Evolutionary conservation across 148 eudicot genomes (phyloP), one percentile per base, ranked within the genome.

Genomic region (Vaccinium vitisidaea): DNA sequence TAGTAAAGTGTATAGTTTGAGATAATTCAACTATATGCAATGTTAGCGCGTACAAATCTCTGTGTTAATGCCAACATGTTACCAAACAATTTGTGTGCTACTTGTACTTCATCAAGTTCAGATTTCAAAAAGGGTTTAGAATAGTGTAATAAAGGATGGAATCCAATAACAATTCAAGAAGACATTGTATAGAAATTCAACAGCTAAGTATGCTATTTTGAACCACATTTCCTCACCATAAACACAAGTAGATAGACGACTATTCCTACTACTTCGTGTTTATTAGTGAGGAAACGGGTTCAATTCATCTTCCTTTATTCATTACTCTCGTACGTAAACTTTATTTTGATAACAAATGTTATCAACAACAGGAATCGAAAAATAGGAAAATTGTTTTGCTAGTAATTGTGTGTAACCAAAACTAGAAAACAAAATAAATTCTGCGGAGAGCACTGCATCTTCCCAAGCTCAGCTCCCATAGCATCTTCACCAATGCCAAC

Each of bases 401-500:
- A 39, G 43, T 39, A 43, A 27, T 27, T 74, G 43, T 39, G 23
- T 74, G 13, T 16, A 74, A 6, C 3, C n/a, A 36, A 73, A 73
- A 73, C n/a, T 32, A 36, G 76, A 3, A 21, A 46, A 46, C 2
- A 73, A 74, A 39, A 49, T 39, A 43, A 23, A 46, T 19, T n/a
- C 8, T 8, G 16, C 14, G 49, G 32, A 55, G n/a, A 79, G 48
- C 65, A 79, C 81, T 79, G 80, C 58, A n/a, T 50, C 59, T 77
- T 77, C 56, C 80, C 54, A 55, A 55, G 39, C 36, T 7, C 32
- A 73, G 77, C 43, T 74, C 77, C 77, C 4, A 5, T 50, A 15
- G 36, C 74, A 27, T 27, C 65, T 8, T 79, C 71, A 80, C 13
- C 23, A 0, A 9, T 80, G 30, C 83, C 75, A 58, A 6, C 53